Evolutionary conservation across 306 rosid genomes (phyloP).

Genomic region (Cicer pinnatifidum): DNA sequence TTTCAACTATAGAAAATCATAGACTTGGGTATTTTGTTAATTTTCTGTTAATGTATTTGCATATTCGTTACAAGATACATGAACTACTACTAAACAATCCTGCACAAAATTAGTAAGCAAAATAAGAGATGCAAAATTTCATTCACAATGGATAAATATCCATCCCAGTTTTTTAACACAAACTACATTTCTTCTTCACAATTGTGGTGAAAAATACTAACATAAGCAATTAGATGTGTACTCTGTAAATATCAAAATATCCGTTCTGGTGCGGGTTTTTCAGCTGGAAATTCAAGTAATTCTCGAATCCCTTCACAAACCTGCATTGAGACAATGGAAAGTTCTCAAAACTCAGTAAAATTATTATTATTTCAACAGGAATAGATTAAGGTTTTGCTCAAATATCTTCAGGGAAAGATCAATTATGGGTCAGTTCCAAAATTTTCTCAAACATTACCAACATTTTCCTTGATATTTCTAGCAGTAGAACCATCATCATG

Average conservation of each 20-base stretch:
- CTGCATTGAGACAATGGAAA: constrained; percentile 52
- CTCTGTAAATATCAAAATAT: constrained; percentile 48
- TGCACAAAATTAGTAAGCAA: not conserved
- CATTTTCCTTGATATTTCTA: no score
- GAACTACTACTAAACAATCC: not conserved
- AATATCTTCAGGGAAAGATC: constrained; percentile 10
- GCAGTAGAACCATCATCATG: no score
- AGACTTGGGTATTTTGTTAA: not conserved
- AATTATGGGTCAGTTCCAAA: constrained; percentile 14
- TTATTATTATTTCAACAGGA: not conserved
- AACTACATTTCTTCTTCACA: constrained; percentile 16
- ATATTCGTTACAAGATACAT: not conserved
- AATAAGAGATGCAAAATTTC: constrained; percentile 21
- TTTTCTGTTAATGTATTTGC: not conserved
- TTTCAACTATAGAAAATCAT: constrained; percentile 10
- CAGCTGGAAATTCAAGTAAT: constrained; percentile 81
- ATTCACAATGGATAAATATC: constrained; percentile 18
- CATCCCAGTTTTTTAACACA: constrained; percentile 7
- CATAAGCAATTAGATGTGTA: not conserved
- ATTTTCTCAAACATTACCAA: not conserved
- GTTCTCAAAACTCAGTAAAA: constrained; percentile 2
- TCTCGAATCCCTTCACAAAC: constrained; percentile 87
- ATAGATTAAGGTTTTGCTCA: not conserved
- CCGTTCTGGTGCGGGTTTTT: constrained; percentile 56
- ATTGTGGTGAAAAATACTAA: not conserved